These are phyloP conservation scores for Hordeum pubiflorum DNA, from an alignment of 202 grass and related monocot genomes.

Conservation along the genomic window DNA sequence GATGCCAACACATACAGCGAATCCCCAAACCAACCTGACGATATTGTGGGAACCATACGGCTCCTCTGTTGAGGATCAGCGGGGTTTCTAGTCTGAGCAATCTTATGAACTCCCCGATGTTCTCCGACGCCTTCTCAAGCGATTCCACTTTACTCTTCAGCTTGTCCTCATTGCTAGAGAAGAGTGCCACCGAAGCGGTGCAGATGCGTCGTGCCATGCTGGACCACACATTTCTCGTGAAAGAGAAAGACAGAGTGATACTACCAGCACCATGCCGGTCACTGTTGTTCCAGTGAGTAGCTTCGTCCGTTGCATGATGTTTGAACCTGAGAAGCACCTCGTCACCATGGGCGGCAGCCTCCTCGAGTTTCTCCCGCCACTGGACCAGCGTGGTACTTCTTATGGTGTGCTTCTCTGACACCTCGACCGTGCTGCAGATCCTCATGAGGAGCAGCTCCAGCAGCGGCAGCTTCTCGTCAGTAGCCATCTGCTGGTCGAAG, in stretches of 20 bases:
- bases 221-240: neutral
- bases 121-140: neutral
- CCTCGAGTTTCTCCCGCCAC: conserved; percentile 25
- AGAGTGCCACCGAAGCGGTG: neutral
- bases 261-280: neutral
- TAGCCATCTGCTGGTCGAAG: neutral
- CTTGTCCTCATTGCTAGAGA: neutral
- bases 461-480: neutral
- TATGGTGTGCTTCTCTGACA: neutral
- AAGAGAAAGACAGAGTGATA: neutral
- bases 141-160: neutral
- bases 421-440: conserved; percentile 1
- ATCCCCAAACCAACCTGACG: neutral
- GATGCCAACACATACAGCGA: neutral
- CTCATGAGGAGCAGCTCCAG: neutral
- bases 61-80: neutral
- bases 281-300: neutral
- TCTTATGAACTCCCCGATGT: neutral
- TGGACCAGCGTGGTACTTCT: neutral
- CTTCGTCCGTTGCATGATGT: neutral
- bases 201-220: neutral
- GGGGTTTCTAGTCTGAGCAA: neutral
- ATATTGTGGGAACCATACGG: neutral
- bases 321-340: conserved; percentile 12
- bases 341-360: conserved; percentile 6